Evolutionary conservation across 2,329 filamentous ascomycete species (phyloP), one percentile per base, ranked within the genome.

Genomic region (Microdochium trichocladiopsis): DNA sequence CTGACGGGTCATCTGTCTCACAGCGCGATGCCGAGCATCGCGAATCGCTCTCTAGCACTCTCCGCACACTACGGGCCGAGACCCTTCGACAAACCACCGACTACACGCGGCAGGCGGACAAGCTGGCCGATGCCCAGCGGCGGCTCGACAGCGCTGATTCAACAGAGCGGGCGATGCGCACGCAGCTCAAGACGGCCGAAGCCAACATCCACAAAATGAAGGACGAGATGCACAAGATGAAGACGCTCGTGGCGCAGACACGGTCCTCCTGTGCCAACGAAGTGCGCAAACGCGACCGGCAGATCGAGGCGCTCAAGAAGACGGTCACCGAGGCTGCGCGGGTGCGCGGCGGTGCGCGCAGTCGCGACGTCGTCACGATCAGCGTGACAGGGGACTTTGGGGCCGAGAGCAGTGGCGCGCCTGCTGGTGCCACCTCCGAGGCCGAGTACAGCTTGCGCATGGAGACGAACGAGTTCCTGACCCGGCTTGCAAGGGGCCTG

Each of bases 381-480:
- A 78, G 66, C 11, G 75, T 86, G 8, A 73, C 80, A 49, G 73
- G 83, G 62, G 75, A 83, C 59, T 56, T 68, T 66, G 64, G 82
- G 61, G 37, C 58, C 52, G 33, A 59, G 53, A 23, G 58, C 52
- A 58, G 53, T n/a, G 60, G 60, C 14, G 47, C 63, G 52, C 61
- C 61, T 2, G 57, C 57, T 4, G 61, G 63, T 2, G 61, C 62
- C 1, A 62, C 66, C 2, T 62, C 78, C 69, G 65, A 81, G 72
- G 66, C 81, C 70, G 55, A 78, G 69, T 81, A 93, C 68, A 88
- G 83, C 60, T 72, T 97, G 55, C 85, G 86, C 61, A 83, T 86
- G 65, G 94, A 97, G 70, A 95, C 93, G 4, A 96, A 93, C 48
- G 86, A 91, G 49, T 96, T 96, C 64, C 73, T 99, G 53, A 94